These are phyloP conservation scores for Ormosia semicastrata DNA, from an alignment of 306 rosid genomes.

Conservation along the genomic window DNA sequence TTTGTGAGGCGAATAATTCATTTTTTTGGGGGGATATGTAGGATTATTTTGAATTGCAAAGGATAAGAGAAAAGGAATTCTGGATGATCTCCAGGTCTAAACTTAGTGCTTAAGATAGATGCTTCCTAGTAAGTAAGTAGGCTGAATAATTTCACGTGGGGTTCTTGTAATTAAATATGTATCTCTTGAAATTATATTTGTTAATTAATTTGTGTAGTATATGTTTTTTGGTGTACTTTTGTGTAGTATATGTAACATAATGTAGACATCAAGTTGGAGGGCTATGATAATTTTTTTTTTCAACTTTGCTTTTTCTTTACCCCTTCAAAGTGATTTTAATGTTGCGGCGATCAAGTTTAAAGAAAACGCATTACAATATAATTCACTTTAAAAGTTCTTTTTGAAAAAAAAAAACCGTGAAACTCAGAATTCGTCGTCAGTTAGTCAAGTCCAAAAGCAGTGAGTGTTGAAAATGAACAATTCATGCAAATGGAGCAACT, in stretches of 20 bases:
- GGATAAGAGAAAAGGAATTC: background rate
- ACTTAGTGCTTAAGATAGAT: constrained; percentile 32
- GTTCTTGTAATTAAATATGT: constrained; percentile 28
- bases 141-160: constrained; percentile 7
- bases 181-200: background rate
- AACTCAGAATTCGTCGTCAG: too few species aligned
- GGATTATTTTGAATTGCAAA: constrained; percentile 20
- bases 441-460: too few species aligned
- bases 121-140: constrained; percentile 23
- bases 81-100: constrained; percentile 25
- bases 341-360: background rate
- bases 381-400: too few species aligned
- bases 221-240: background rate
- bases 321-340: background rate
- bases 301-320: background rate
- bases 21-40: constrained; percentile 2
- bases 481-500: too few species aligned
- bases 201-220: background rate
- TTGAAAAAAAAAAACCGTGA: too few species aligned
- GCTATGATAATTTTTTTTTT: background rate
- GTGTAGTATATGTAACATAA: background rate
- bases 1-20: constrained; percentile 38
- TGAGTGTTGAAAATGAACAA: too few species aligned
- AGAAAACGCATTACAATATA: background rate
- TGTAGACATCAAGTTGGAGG: background rate